Base-by-base conservation (phyloP, 257 asterid species). In the Salvia rosmarinus region DNA sequence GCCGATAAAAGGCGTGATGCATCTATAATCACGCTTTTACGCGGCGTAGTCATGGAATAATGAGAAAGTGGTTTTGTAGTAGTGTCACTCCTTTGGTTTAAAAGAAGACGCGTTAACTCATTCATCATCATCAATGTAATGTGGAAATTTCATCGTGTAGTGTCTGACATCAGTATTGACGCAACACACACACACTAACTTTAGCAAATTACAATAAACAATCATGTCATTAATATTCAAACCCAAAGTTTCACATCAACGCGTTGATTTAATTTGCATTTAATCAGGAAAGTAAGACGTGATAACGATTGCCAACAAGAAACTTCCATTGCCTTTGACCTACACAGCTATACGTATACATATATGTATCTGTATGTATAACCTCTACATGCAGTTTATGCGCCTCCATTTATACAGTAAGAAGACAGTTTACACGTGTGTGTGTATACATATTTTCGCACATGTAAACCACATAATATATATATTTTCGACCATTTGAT, bases 251-350 rank as follows among this genome's bases (percentile, higher is more conserved):
- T 16, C 10, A 50, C 32, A 37, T 21, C 14, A 21, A 21, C 70
- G 56, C 70, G 70, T 64, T 43, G 70, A 64, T 43, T 43, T 21
- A 64, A 25, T 25, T 13, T 42, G 42, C 56, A 64, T 11, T 42
- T 20, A 6, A 63, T 42, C 20, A 4, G 39, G 17, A 42, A 64
- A 42, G 23, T 6, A 20, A 63, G 6, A 5, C 7, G 34, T 5
- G 19, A 64, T 64, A 23, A 64, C 42, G 54, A 63, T 62, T 64
- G 56, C 56, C 70, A 39, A 7, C 70, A 42, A 42, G 70, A 43
- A 64, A 64, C 56, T 42, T 64, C 69, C 69, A 20, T 64, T 11
- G 5, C 70, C 56, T 10, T 43, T 64, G 70, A 64, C 56, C 23
- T 21, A 64, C 9, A 1, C 54, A 23, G 0, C 30, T 13, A 21